Evolutionary conservation across 345 rosid species (phyloP).

Genomic region (Brassica napus): DNA sequence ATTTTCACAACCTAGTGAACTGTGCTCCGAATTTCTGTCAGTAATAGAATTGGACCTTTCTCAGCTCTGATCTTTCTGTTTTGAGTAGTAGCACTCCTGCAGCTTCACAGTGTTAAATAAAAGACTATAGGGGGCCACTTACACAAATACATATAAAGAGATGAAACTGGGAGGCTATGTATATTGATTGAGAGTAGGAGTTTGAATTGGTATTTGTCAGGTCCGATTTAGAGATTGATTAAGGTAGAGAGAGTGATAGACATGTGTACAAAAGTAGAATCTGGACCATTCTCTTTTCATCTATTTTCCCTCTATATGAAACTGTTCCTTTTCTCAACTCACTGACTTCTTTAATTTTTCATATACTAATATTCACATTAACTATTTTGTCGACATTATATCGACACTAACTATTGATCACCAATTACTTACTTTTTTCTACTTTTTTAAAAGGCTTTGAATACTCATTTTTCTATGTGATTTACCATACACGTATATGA

Average conservation of each 20-base stretch:
- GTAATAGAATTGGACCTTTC: slow-evolving; percentile 22
- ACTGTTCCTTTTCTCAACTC: slow-evolving; percentile 32
- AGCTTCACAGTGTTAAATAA: slow-evolving; percentile 32
- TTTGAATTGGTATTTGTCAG: slow-evolving; percentile 21
- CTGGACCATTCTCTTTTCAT: slow-evolving; percentile 34
- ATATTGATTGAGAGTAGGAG: slow-evolving; percentile 11
- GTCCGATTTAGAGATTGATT: slow-evolving; percentile 31
- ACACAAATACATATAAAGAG: slow-evolving; percentile 19
- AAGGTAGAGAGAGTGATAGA: slow-evolving; percentile 31
- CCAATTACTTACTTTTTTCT: not conserved
- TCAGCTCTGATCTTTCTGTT: slow-evolving; percentile 17
- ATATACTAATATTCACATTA: not conserved
- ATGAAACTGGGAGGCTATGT: slow-evolving; percentile 16
- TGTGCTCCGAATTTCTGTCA: slow-evolving; percentile 17
- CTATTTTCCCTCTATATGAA: not conserved
- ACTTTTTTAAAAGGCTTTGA: not conserved
- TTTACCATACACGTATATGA: not conserved
- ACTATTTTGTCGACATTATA: not conserved
- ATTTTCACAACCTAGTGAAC: slow-evolving; percentile 15
- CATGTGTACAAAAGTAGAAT: slow-evolving; percentile 19
- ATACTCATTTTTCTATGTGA: not conserved
- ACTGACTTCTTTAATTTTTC: not conserved
- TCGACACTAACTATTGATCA: slow-evolving; percentile 7
- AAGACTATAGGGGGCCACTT: slow-evolving; percentile 24
- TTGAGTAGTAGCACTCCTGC: slow-evolving; percentile 29